Base-by-base conservation (phyloP, 164 flowering plant genomes). In the Amborella trichopoda region DNA sequence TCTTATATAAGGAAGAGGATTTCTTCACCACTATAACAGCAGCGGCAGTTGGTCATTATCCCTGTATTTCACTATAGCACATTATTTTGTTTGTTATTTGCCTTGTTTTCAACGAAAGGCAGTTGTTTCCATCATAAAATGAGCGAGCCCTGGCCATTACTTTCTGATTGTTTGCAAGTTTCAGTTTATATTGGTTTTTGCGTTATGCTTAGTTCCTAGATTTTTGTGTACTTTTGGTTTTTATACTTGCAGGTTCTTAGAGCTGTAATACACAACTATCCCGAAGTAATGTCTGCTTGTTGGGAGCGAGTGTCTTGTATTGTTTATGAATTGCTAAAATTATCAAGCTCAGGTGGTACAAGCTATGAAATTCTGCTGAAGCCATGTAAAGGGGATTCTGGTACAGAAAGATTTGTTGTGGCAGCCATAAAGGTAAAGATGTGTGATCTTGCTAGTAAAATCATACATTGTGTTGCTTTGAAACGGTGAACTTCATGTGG, bases 211-310 rank as follows among this genome's bases (percentile, higher is more conserved):
- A 27, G 17, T 27, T 28, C 13, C 21, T 28, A 20, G 36, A 28
- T 27, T 18, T 12, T n/a, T n/a, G n/a, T n/a, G n/a, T n/a, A n/a
- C n/a, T 34, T 39, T 25, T 27, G 13, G 17, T 34, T 30, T 13
- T 30, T 5, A 13, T 20, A 23, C 42, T 58, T 63, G 52, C 71
- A 90, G 98, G 88, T 77, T 55, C 76, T 86, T 32, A 78, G 76
- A 74, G 77, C 87, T 56, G 59, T 79, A 51, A 72, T 75, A 28
- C 96, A 91, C 71, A 87, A 77, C 61, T 83, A 91, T 58, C 98
- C 98, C 26, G 67, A 50, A 55, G 48, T 66, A 58, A 65, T 73
- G 62, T 40, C 48, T 36, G 54, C 64, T 28, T 81, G 80, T 55
- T 91, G 98, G 98, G 69, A 58, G 24, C 68, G 64, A 48, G 50